Evolutionary conservation across 495 filamentous ascomycete genomes (phyloP), one percentile per base, ranked within the genome.

Genomic region (Aspergillus conjunctus): DNA sequence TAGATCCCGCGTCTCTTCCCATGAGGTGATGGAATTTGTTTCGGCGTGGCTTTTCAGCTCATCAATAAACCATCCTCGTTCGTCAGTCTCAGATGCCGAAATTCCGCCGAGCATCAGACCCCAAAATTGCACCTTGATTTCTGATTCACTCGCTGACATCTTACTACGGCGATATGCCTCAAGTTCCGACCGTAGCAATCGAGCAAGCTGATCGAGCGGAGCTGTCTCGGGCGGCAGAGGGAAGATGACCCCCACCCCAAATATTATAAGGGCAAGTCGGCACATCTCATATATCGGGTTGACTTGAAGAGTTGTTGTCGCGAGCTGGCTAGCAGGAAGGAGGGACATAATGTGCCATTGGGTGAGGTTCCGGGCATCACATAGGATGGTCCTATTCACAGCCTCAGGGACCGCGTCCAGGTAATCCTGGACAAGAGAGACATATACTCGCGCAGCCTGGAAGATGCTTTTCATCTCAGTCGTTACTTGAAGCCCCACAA

Each of bases 281-380:
- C n/a, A 49, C 7, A 18, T 18, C 20, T 49, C 45, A 21, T 49
- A 49, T 21, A 49, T 18, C 20, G 45, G 45, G 20, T 18, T 8
- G n/a, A 49, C 4, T 21, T 21, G n/a, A 5, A 20, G 26, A 26
- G 26, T 11, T 11, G 20, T 11, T 11, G n/a, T 1, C 8, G 11
- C 20, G 7, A 49, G 45, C 20, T 49, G 4, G 20, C 20, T 17
- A 12, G 45, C 45, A 21, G 45, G 45, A 6, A 21, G 20, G 3
- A 49, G 45, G 4, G n/a, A 49, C 45, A 49, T 49, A 4, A 49
- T 11, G 6, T 49, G 20, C 45, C 45, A 49, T 11, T 49, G 45
- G n/a, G 20, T n/a, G 20, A 49, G 1, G n/a, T 49, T 49, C 14
- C 45, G 45, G 20, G 10, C 6, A 7, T 49, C 45, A 22, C 45